These are phyloP conservation scores for Pyrenophora seminiperda DNA, from an alignment of 2,329 filamentous ascomycete genomes.

Conservation along the genomic window DNA sequence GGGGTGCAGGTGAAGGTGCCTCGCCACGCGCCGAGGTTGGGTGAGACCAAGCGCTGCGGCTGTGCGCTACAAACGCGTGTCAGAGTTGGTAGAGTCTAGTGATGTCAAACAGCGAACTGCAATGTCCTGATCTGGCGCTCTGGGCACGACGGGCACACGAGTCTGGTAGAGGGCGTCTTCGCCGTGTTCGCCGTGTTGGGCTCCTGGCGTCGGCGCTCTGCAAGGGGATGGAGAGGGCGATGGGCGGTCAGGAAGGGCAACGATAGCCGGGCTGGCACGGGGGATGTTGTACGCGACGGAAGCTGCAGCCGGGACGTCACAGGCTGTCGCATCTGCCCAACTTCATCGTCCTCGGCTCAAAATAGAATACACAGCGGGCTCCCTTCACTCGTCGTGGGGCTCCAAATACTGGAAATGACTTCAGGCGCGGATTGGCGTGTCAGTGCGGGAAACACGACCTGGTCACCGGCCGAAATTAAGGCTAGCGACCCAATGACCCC, in stretches of 20 bases:
- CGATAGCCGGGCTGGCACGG: constrained; percentile 1
- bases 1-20: constrained; percentile 6
- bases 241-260: not conserved
- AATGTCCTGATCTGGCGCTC: not conserved
- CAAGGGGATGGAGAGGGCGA: not conserved
- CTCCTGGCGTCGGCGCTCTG: not conserved
- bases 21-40: not conserved
- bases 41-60: constrained; percentile 24
- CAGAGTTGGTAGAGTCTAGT: constrained; percentile 2
- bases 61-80: constrained; percentile 27
- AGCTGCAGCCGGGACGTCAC: constrained; percentile 26
- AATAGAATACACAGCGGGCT: constrained; percentile 7
- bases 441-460: constrained; percentile 18
- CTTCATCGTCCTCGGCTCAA: constrained; percentile 3
- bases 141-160: constrained; percentile 1
- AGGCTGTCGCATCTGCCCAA: constrained; percentile 8
- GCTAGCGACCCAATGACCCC: constrained; percentile 25
- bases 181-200: constrained; percentile 1
- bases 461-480: constrained; percentile 18
- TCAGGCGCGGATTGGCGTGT: constrained; percentile 21
- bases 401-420: constrained; percentile 28
- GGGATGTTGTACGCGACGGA: constrained; percentile 19
- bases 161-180: not conserved
- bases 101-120: constrained; percentile 3
- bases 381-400: constrained; percentile 13